Conservation (phyloP, 257 asterid species). For the Dorcoceras hygrometricum region DNA sequence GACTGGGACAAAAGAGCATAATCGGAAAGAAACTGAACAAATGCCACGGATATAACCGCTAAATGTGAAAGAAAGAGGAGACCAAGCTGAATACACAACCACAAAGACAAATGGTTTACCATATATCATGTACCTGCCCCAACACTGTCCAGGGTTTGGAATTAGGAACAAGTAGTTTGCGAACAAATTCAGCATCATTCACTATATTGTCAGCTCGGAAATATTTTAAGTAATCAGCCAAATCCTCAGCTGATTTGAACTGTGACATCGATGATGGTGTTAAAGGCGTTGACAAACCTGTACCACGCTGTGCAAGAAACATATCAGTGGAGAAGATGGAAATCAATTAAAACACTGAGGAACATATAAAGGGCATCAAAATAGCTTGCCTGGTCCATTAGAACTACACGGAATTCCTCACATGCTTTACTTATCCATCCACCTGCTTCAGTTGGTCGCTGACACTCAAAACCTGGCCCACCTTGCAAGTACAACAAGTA, state of each 20-base stretch:
- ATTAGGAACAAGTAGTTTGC: slow-evolving; percentile 72
- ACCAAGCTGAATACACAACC: neutral
- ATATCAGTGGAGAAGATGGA: slow-evolving; percentile 29
- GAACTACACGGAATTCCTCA: slow-evolving; percentile 77
- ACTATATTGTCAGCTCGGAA: slow-evolving; percentile 93
- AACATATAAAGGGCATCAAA: slow-evolving; percentile 14
- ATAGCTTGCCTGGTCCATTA: slow-evolving; percentile 88
- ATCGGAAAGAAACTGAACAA: neutral
- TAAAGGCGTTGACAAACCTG: slow-evolving; percentile 87
- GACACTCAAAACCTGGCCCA: slow-evolving; percentile 93
- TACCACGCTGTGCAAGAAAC: slow-evolving; percentile 75
- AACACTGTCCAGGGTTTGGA: slow-evolving; percentile 84
- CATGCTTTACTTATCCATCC: slow-evolving; percentile 97
- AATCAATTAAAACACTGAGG: slow-evolving; percentile 5
- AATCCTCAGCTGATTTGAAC: slow-evolving; percentile 56
- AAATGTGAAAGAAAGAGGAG: slow-evolving; percentile 4
- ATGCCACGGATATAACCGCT: slow-evolving; percentile 9
- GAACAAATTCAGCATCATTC: slow-evolving; percentile 83
- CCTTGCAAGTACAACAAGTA: slow-evolving; percentile 84
- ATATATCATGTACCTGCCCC: slow-evolving; percentile 61
- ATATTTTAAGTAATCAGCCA: slow-evolving; percentile 65
- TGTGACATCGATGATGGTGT: slow-evolving; percentile 85
- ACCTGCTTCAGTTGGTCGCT: slow-evolving; percentile 77
- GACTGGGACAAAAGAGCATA: neutral
- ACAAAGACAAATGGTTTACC: slow-evolving; percentile 16